Percentiles rank a stretch among this genome's conserved stretches.
These are phyloP conservation scores for Candida saitoana DNA, from an alignment of 805 yeast species.

Conservation along the genomic window DNA sequence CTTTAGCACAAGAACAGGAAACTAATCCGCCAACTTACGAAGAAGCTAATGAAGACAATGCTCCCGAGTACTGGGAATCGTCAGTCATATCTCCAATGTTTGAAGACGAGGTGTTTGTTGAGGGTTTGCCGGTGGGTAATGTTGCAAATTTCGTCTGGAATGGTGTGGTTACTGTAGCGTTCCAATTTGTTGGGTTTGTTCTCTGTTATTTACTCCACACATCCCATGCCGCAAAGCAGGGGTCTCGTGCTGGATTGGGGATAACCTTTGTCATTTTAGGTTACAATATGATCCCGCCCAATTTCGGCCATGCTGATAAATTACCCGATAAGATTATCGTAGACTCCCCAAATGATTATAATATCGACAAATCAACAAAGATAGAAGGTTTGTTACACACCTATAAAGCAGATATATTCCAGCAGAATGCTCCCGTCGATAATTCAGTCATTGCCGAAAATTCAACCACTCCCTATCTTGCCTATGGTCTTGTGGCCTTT, in stretches of 20 bases:
- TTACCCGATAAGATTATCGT: slow-evolving; percentile 33
- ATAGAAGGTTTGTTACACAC: slow-evolving; percentile 27
- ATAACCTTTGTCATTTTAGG: slow-evolving; percentile 72
- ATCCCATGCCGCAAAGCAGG: slow-evolving; percentile 95
- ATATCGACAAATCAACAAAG: slow-evolving; percentile 24
- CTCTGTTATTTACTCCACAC: slow-evolving; percentile 89
- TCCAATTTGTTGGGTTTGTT: slow-evolving; percentile 90
- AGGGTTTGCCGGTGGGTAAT: slow-evolving; percentile 94
- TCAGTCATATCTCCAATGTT: slow-evolving; percentile 74
- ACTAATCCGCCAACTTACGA: slow-evolving; percentile 81
- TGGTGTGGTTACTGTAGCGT: slow-evolving; percentile 79
- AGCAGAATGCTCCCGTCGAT: slow-evolving; percentile 10
- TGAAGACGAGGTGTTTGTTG: slow-evolving; percentile 87
- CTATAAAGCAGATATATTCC: slow-evolving; percentile 24
- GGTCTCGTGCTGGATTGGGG: slow-evolving; percentile 90
- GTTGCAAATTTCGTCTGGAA: slow-evolving; percentile 89
- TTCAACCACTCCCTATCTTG: slow-evolving; percentile 47
- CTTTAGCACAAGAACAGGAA: slow-evolving; percentile 36
- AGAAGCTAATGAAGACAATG: slow-evolving; percentile 89
- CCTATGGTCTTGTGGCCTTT: slow-evolving; percentile 58
- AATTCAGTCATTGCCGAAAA: slow-evolving; percentile 1
- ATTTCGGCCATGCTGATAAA: slow-evolving; percentile 34
- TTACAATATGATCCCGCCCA: slow-evolving; percentile 34
- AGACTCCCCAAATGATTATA: slow-evolving; percentile 30
- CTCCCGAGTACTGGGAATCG: slow-evolving; percentile 97